A percentile compares a stretch with the other conserved stretches of the same genome.
Conservation (phyloP, 768 basidiomycete species). For the Paxillus involutus region DNA sequence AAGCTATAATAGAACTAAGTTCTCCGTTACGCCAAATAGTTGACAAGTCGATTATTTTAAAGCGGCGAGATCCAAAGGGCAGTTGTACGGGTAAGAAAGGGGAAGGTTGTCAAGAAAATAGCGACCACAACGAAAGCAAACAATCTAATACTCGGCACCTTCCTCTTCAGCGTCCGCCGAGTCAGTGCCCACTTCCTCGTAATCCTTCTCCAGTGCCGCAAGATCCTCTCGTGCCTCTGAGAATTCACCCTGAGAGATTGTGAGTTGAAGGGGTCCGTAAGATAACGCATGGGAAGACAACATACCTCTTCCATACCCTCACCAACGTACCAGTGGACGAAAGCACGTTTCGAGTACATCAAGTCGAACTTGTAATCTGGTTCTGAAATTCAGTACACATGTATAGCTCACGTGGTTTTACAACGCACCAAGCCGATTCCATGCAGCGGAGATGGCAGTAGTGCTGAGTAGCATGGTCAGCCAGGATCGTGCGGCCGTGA, state of each 20-base stretch:
- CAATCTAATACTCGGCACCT: slow-evolving; percentile 47
- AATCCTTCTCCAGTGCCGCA: slow-evolving; percentile 95
- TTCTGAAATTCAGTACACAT: slow-evolving; percentile 4
- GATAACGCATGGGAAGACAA: slow-evolving; percentile 2
- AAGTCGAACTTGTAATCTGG: slow-evolving; percentile 97
- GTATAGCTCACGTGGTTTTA: neutral
- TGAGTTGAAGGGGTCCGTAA: slow-evolving; percentile 7
- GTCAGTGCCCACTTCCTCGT: slow-evolving; percentile 85
- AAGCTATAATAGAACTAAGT: neutral
- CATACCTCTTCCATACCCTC: slow-evolving; percentile 97
- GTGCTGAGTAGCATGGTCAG: slow-evolving; percentile 48
- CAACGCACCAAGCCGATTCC: slow-evolving; percentile 75
- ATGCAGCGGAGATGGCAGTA: slow-evolving; percentile 91
- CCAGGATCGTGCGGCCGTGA: neutral
- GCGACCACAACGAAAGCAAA: neutral
- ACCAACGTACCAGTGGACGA: slow-evolving; percentile 94
- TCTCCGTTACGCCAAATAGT: slow-evolving; percentile 5
- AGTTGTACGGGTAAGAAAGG: neutral
- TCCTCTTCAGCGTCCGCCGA: slow-evolving; percentile 73
- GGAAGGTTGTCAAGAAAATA: neutral
- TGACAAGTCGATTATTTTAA: slow-evolving; percentile 10
- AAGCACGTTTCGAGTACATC: slow-evolving; percentile 94
- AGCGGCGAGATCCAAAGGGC: slow-evolving; percentile 3
- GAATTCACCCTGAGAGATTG: slow-evolving; percentile 76
- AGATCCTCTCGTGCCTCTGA: slow-evolving; percentile 98